phyloP scores from a whole-genome alignment of 108 stramenopile genomes.

The Licmophora abbreviata region DNA sequence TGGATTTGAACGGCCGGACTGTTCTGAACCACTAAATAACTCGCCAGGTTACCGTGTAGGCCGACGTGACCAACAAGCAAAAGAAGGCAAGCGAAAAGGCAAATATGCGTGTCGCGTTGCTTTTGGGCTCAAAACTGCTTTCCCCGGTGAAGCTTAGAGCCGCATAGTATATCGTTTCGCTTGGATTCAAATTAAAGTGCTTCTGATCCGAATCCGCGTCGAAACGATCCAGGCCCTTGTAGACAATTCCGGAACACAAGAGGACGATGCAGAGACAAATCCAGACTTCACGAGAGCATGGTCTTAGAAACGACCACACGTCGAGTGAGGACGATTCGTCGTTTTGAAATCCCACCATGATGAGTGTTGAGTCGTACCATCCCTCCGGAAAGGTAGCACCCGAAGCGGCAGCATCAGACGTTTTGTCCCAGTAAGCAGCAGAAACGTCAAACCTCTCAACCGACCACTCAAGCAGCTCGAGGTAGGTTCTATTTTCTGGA shows the following conservation, averaged over 20 bases:
- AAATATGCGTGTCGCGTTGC: slow-evolving; percentile 11
- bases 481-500: not conserved
- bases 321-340: slow-evolving; percentile 2
- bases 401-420: slow-evolving; percentile 2
- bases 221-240: slow-evolving; percentile 8
- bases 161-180: slow-evolving; percentile 14
- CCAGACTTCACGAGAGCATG: slow-evolving; percentile 20
- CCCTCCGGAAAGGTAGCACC: slow-evolving; percentile 20
- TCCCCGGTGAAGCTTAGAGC: slow-evolving; percentile 17
- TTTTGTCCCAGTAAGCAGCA: slow-evolving; percentile 6
- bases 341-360: slow-evolving; percentile 5
- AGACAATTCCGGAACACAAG: slow-evolving; percentile 12
- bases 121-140: slow-evolving; percentile 8
- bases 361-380: slow-evolving; percentile 13
- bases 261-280: slow-evolving; percentile 8
- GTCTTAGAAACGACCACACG: slow-evolving; percentile 6
- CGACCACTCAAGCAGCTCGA: slow-evolving; percentile 15
- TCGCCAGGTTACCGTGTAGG: slow-evolving; percentile 35
- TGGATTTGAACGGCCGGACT: slow-evolving; percentile 7
- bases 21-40: slow-evolving; percentile 16
- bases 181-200: not conserved
- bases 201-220: not conserved
- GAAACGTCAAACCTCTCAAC: slow-evolving; percentile 15
- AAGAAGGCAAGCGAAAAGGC: slow-evolving; percentile 20
- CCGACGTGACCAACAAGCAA: slow-evolving; percentile 16